Evolutionary conservation across 352 stramenopile genomes (phyloP), one percentile per base, ranked within the genome.

Genomic region (Globisporangium nunn): DNA sequence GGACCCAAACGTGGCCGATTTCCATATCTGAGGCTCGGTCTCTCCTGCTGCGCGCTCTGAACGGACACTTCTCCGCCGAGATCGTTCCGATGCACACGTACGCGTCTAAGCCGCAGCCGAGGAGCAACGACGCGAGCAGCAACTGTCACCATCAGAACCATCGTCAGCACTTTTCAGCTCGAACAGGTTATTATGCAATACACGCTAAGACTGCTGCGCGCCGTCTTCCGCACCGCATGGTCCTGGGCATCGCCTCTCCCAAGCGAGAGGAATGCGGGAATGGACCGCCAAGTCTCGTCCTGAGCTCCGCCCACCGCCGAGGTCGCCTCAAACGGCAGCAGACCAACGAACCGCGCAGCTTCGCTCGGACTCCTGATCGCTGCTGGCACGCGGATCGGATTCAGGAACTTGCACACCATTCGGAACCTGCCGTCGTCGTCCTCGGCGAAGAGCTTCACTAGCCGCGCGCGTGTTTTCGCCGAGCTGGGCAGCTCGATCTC

Each of bases 381-480:
- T 0, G 57, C 46, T 0, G 75, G 74, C 14, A 54, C 66, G 18
- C 74, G 85, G 4, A 96, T 23, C 1, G 77, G 72, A 2, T 59
- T 59, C n/a, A 97, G 31, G 53, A 91, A 97, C 31, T 87, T 88
- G 64, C 84, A 97, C 3, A 96, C 79, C 73, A 91, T 86, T 17
- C 80, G 78, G 64, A 95, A 88, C 0, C 73, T 67, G 10, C 88
- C 87, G 60, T 86, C 77, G 54, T 97, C 88, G 61, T 97, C 91
- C 61, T 95, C 82, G 3, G 79, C 81, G 62, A 95, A 94, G 41
- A 95, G 70, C 39, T 91, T 92, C 4, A 94, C 75, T 4, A 88
- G 63, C 37, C 84, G 77, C 23, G 71, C 60, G 54, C 8, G 48
- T 44, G 14, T 52, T 10, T 65, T 50, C 17, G 63, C 51, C 4